Percentiles rank a stretch among this genome's conserved stretches.
Evolutionary conservation across 257 asterid species (phyloP).

Genomic region (Ballota nigra): DNA sequence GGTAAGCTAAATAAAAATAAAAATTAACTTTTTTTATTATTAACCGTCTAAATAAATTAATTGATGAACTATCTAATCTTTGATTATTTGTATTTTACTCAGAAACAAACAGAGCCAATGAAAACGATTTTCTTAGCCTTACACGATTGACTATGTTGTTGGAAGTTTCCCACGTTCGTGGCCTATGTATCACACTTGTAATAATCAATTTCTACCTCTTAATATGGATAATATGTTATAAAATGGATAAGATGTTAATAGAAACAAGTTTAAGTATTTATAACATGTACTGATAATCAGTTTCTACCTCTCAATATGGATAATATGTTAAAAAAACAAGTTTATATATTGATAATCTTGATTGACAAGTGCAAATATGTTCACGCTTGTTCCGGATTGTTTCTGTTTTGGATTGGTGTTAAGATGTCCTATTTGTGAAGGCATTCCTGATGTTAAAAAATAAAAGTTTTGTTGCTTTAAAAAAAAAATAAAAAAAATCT

Average conservation of each 20-base stretch:
- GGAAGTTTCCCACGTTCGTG: slow-evolving; percentile 29
- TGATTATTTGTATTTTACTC: not conserved
- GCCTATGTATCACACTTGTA: slow-evolving; percentile 25
- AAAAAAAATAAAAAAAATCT: no score
- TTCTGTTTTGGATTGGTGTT: no score
- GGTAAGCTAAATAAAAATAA: no score
- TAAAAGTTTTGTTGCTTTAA: no score
- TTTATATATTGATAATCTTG: not conserved
- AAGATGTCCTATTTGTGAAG: no score
- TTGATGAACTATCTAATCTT: not conserved
- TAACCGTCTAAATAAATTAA: not conserved
- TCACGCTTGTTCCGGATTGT: no score
- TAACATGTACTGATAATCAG: slow-evolving; percentile 1
- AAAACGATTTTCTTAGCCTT: slow-evolving; percentile 20
- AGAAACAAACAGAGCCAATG: not conserved
- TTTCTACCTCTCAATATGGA: not conserved
- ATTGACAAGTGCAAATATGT: no score
- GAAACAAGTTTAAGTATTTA: no score
- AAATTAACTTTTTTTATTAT: no score
- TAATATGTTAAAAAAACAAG: no score
- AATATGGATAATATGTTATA: not conserved
- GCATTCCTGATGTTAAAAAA: no score
- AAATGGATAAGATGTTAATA: not conserved
- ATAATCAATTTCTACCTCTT: not conserved
- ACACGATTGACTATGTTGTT: slow-evolving; percentile 7